phyloP scores from a whole-genome alignment of 2,329 filamentous ascomycete species.

The Aspergillus aculeatus region DNA sequence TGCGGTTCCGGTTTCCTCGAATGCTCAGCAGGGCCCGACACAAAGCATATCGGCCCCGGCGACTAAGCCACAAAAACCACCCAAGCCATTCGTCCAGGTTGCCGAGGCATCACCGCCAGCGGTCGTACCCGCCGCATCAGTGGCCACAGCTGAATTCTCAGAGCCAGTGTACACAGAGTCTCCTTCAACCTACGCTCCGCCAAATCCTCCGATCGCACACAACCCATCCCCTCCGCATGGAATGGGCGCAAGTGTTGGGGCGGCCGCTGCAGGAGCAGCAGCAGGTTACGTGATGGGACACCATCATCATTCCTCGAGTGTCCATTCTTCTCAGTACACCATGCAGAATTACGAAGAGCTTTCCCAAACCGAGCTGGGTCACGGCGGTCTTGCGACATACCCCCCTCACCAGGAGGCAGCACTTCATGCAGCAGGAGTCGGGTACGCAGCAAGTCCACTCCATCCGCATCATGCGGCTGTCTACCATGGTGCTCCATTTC shows the following conservation, averaged over 20 bases:
- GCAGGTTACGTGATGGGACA: conserved; percentile 43
- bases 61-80: conserved; percentile 28
- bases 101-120: conserved; percentile 33
- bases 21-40: neutral
- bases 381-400: conserved; percentile 12
- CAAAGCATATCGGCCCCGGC: conserved; percentile 18
- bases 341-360: conserved; percentile 31
- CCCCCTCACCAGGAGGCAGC: conserved; percentile 12
- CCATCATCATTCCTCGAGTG: conserved; percentile 31
- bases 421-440: conserved; percentile 26
- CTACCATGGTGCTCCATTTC: conserved; percentile 27
- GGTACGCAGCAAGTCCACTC: conserved; percentile 39
- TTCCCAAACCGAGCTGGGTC: conserved; percentile 17
- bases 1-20: conserved; percentile 15
- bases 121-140: conserved; percentile 40
- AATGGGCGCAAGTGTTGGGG: conserved; percentile 35
- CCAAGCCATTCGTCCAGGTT: conserved; percentile 31
- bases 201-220: conserved; percentile 13
- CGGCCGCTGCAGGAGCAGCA: conserved; percentile 42
- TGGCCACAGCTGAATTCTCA: conserved; percentile 38
- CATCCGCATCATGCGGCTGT: conserved; percentile 32
- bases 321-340: conserved; percentile 31
- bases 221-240: conserved; percentile 34
- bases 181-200: conserved; percentile 23
- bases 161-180: conserved; percentile 22